These are phyloP conservation scores for Suhomyces sp. DNA, from an alignment of 805 yeast species.

Conservation along the genomic window DNA sequence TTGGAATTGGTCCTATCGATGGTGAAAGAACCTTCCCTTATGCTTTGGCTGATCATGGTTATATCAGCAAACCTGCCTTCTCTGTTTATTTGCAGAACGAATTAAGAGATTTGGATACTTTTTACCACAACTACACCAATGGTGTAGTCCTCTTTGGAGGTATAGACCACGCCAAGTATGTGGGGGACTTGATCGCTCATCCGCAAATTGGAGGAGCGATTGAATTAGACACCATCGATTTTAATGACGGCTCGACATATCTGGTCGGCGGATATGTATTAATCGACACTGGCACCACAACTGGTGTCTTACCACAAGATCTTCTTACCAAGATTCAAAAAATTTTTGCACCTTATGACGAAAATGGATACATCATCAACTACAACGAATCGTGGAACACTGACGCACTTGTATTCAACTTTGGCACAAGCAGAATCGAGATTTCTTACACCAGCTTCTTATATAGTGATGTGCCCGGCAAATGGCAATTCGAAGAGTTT, in stretches of 20 bases:
- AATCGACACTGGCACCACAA: conserved; percentile 18
- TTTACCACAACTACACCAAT: conserved; percentile 17
- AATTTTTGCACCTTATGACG: not conserved
- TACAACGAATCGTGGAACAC: not conserved
- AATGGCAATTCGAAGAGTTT: not conserved
- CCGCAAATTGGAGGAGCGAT: not conserved
- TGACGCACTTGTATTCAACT: not conserved
- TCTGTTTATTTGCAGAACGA: conserved; percentile 51
- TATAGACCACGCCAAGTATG: conserved; percentile 60
- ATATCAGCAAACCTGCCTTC: conserved; percentile 52
- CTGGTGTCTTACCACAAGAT: not conserved
- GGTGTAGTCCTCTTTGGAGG: conserved; percentile 72
- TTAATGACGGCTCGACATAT: not conserved
- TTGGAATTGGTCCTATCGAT: not conserved
- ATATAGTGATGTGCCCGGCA: not conserved
- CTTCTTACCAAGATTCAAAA: not conserved
- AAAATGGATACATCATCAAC: not conserved
- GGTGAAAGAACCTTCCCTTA: conserved; percentile 1
- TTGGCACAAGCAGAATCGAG: conserved; percentile 1
- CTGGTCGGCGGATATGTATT: not conserved
- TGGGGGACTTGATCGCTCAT: conserved; percentile 35
- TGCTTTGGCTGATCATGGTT: conserved; percentile 43
- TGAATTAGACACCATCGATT: not conserved
- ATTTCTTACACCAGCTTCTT: conserved; percentile 1
- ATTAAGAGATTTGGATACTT: not conserved